A percentile compares a stretch with the other conserved stretches of the same genome.
These are phyloP conservation scores for Ogataea neopini DNA, from an alignment of 805 yeast species.

Conservation along the genomic window DNA sequence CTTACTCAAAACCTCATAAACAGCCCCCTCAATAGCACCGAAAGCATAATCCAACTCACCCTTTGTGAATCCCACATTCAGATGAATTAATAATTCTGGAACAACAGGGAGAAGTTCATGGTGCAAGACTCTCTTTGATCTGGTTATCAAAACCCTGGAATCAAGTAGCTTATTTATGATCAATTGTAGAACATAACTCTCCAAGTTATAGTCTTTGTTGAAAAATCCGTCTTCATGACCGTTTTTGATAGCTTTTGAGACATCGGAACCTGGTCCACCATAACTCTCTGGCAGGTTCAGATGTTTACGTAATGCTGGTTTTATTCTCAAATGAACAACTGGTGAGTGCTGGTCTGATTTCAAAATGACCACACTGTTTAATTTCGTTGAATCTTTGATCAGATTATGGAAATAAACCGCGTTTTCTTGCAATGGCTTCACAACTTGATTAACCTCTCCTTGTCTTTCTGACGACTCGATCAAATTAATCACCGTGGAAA, in stretches of 20 bases:
- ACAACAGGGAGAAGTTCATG: slow-evolving; percentile 74
- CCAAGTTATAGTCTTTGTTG: slow-evolving; percentile 48
- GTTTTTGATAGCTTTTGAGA: slow-evolving; percentile 45
- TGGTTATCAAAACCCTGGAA: slow-evolving; percentile 57
- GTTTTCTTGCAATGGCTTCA: slow-evolving; percentile 44
- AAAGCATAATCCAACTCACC: slow-evolving; percentile 48
- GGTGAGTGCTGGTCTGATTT: slow-evolving; percentile 65
- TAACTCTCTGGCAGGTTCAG: slow-evolving; percentile 50
- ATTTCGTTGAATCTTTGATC: slow-evolving; percentile 40
- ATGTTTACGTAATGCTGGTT: slow-evolving; percentile 43
- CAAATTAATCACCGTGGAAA: slow-evolving; percentile 48
- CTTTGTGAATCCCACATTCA: slow-evolving; percentile 47
- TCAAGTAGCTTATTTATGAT: slow-evolving; percentile 59
- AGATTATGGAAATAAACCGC: slow-evolving; percentile 39
- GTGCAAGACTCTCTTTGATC: slow-evolving; percentile 59
- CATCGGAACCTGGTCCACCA: slow-evolving; percentile 45
- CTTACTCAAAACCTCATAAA: slow-evolving; percentile 14
- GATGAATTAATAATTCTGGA: slow-evolving; percentile 56
- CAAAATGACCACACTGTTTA: slow-evolving; percentile 46
- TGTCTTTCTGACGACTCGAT: slow-evolving; percentile 40
- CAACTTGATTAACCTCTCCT: slow-evolving; percentile 39
- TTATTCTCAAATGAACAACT: slow-evolving; percentile 63
- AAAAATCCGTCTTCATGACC: slow-evolving; percentile 44
- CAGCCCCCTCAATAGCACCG: slow-evolving; percentile 36
- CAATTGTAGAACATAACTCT: slow-evolving; percentile 62